Base-by-base conservation (phyloP, 108 stramenopile genomes). In the Nitzschia putrida region DNA sequence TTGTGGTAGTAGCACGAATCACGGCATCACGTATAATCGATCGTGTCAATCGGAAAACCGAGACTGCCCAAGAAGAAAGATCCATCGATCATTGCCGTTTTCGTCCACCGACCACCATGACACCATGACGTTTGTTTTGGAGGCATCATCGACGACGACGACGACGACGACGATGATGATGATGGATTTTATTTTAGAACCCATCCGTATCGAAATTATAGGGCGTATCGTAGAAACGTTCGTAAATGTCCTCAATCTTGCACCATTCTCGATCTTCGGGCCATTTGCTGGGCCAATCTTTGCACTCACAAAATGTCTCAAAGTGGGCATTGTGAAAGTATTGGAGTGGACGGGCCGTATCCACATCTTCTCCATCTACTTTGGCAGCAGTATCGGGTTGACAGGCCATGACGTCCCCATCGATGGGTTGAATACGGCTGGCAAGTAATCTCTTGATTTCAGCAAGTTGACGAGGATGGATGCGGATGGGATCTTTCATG, bases 241-340 rank as follows among this genome's bases (percentile, higher is more conserved):
- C 47, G 2, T 63, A n/a, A 7, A 50, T 45, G 25, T 74, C 60
- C 0, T 63, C 56, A 9, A 73, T 65, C 4, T 37, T 20, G 38
- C 82, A 72, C 76, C 76, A 82, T 47, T 39, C 67, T 26, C 69
- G 59, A 40, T 82, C 81, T 55, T 74, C 76, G 12, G 68, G 64
- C 64, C 66, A 82, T 16, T 73, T 69, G 9, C 64, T 67, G 13
- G 51, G 57, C 81, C 81, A 82, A 49, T 77, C 69, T 42, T 74
- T 66, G 53, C 81, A 82, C 43, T 82, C 81, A 50, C 81, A 82
- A 47, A 77, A 82, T 20, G 52, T 56, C 29, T 60, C 63, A 55
- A 57, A 67, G 38, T 77, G 69, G 18, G 37, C 40, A n/a, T 53
- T 47, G 47, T 74, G 42, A 3, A 14, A 37, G 44, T 68, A 50